Base-by-base conservation (phyloP, 371 early-diverging fungal genomes). In the Chytridium lagenaria region DNA sequence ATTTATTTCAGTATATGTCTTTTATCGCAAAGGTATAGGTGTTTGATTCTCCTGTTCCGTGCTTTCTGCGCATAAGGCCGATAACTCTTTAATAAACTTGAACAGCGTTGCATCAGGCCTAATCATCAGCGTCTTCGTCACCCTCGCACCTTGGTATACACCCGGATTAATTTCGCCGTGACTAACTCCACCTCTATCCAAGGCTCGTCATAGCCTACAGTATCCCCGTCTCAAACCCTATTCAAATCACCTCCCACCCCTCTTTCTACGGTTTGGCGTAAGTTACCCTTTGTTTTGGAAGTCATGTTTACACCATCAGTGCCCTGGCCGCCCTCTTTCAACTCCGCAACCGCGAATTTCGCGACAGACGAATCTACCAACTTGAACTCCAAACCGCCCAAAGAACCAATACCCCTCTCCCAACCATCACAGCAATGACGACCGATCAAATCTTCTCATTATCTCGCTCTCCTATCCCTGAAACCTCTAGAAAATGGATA, bases 401-500 rank as follows among this genome's bases (percentile, higher is more conserved):
- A 19, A 44, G 7, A 44, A 44, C 7, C 7, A 19, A 44, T 44
- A 44, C 19, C 19, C 44, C 44, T 44, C 19, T 44, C 12, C 19
- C 44, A 44, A 44, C 12, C 7, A 44, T 44, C 19, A 44, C 44
- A 19, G 44, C 44, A 44, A 44, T 44, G 44, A 44, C 44, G 12
- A 19, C 19, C 19, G 7, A 7, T 12, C 12, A 44, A 44, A 44
- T 44, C 7, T n/a, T n/a, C n/a, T n/a, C n/a, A n/a, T n/a, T n/a
- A n/a, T n/a, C n/a, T n/a, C n/a, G n/a, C n/a, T n/a, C n/a, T n/a
- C n/a, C n/a, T n/a, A n/a, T n/a, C n/a, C n/a, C n/a, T n/a, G n/a
- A n/a, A n/a, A n/a, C n/a, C n/a, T n/a, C n/a, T n/a, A 44, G 44
- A 44, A 44, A 44, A 44, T 44, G 44, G 44, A 44, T n/a, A n/a